A percentile compares a stretch with the other conserved stretches of the same genome.
phyloP scores from a whole-genome alignment of 345 rosid genomes.

The Rubroshorea leprosula region DNA sequence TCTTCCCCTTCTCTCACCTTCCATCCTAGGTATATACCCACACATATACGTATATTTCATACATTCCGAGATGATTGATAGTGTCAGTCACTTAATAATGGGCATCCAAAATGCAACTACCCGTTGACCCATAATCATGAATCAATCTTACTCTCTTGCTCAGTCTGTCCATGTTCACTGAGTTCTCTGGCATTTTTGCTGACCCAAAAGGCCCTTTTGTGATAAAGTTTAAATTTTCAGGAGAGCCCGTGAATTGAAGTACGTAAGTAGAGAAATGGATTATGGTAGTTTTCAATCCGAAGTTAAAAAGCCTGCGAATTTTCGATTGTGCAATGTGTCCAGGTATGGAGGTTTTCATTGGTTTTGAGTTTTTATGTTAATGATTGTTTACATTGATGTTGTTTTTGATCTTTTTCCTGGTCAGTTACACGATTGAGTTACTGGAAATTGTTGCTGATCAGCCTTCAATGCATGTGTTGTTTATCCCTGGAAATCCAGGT shows the following conservation, averaged over 20 bases:
- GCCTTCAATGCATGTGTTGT: conserved; percentile 51
- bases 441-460: conserved; percentile 62
- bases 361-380: neutral
- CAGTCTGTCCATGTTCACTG: no score
- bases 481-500: conserved; percentile 94
- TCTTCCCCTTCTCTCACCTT: neutral
- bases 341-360: conserved; percentile 31
- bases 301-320: conserved; percentile 30
- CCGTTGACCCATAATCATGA: no score
- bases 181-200: no score
- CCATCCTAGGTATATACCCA: no score
- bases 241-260: conserved; percentile 12
- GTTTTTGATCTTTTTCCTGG: conserved; percentile 8
- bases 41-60: no score
- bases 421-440: conserved; percentile 59
- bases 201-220: neutral
- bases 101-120: no score
- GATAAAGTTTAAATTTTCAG: conserved; percentile 3
- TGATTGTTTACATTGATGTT: conserved; percentile 8
- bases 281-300: conserved; percentile 21
- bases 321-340: conserved; percentile 57
- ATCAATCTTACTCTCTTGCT: no score
- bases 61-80: no score
- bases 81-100: no score
- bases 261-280: conserved; percentile 35